Base-by-base conservation (phyloP, 2,329 filamentous ascomycete species). In the Fusarium temperatum region DNA sequence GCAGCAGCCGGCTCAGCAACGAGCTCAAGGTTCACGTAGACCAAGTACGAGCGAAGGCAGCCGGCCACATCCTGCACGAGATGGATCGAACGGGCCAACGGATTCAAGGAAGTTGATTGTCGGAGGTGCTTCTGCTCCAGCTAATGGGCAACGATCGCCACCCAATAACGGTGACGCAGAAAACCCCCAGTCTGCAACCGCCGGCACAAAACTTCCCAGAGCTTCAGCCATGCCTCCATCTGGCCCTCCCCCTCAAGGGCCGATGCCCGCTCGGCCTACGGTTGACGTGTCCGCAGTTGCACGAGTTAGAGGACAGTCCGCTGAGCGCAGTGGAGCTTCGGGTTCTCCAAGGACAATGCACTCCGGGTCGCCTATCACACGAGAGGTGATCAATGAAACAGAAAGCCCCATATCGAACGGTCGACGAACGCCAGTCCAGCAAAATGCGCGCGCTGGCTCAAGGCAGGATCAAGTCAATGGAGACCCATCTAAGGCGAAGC, bases 401-500 rank as follows among this genome's bases (percentile, higher is more conserved):
- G 91, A 91, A 32, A 86, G 83, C 38, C 85, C 89, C 11, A 81
- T 82, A 6, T 82, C 86, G 17, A 91, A 91, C 70, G 92, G 91
- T n/a, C 87, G 88, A 58, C 88, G 89, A 39, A 92, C 91, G 9
- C 91, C 92, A 15, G 89, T 88, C 9, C 89, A 91, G 68, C 85
- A 85, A 66, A 73, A 78, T 51, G 53, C 78, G 39, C 81, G 83
- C 74, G 75, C 81, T 65, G 80, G 78, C 41, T 81, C 83, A 50
- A 83, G 81, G 71, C 75, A 82, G 53, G 82, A 87, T 24, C 68
- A 80, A 18, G 70, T 59, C 15, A 80, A 78, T 41, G 69, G 72
- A 17, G 78, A 80, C 20, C 30, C 75, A 4, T 56, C 76, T n/a
- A 88, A 82, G 66, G 75, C 75, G 30, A 82, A 82, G 56, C 80